Base-by-base conservation (phyloP, 495 filamentous ascomycete species). In the Xylaria flabelliformis region DNA sequence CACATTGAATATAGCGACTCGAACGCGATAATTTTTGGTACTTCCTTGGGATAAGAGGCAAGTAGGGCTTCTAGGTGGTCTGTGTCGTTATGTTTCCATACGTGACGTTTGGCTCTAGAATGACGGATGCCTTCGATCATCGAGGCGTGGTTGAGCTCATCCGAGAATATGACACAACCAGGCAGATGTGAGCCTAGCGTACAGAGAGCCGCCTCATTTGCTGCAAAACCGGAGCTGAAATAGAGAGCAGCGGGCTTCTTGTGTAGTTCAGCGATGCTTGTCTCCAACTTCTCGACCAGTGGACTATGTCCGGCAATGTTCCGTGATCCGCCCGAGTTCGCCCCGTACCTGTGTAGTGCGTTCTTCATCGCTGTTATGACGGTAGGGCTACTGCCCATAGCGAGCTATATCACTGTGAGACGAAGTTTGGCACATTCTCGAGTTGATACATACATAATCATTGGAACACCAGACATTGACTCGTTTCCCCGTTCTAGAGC, bases 381-480 rank as follows among this genome's bases (percentile, higher is more conserved):
- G 55, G 93, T 82, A 4, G 85, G 87, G 74, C 95, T 95, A 66
- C 91, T 86, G 17, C 93, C 92, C 93, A 95, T 95, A 41, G 93
- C 93, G 9, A 95, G 61, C 61, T 64, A 7, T 42, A 46, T 51
- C 61, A 44, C 53, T 44, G 21, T 64, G 39, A 42, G 48, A 51
- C 9, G 48, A n/a, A 2, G n/a, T 24, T 64, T 29, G 24, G 85
- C n/a, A 39, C 19, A 21, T 32, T 42, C 34, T 44, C n/a, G 36
- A 15, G 24, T 26, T 41, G n/a, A 13, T 21, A 64, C 61, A 39
- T 44, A 64, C 61, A 76, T 95, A 95, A 79, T 95, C 93, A 76
- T 95, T 95, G 69, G 92, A 94, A 84, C 93, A 95, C 93, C 93
- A 95, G 59, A 95, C 92, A 5, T 92, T 94, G 73, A 95, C 93